These are phyloP conservation scores for Verticillium nubilum DNA, from an alignment of 2,329 filamentous ascomycete species.

Conservation along the genomic window DNA sequence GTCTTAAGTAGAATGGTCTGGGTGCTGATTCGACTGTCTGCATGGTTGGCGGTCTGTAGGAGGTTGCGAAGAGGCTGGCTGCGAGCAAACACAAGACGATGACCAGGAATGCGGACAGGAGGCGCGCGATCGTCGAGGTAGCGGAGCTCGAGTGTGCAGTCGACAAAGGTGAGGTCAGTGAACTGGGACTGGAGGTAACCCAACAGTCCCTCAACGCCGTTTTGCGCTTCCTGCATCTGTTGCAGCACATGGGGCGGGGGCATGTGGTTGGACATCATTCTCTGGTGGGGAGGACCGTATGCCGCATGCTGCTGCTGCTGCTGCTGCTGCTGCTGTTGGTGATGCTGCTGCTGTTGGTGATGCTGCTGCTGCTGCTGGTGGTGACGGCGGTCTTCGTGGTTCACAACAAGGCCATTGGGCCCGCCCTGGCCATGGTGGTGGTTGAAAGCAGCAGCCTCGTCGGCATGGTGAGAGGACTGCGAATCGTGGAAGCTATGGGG, in stretches of 20 bases:
- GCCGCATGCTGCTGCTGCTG: neutral
- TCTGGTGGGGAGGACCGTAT: conserved; percentile 17
- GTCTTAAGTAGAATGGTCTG: conserved; percentile 39
- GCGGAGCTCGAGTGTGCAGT: conserved; percentile 41
- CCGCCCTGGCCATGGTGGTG: conserved; percentile 32
- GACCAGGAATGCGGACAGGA: conserved; percentile 41
- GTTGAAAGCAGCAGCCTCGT: conserved; percentile 35
- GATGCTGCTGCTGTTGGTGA: neutral
- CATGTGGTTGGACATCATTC: conserved; percentile 22
- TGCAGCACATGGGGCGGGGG: conserved; percentile 12
- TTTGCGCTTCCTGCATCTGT: conserved; percentile 1
- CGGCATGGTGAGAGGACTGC: conserved; percentile 46
- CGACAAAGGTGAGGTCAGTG: conserved; percentile 30
- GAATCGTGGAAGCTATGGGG: conserved; percentile 59
- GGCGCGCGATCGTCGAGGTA: conserved; percentile 32
- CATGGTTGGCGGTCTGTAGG: conserved; percentile 11
- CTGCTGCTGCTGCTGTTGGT: neutral
- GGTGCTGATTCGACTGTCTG: conserved; percentile 12
- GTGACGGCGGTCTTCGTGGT: conserved; percentile 22
- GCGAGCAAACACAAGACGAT: conserved; percentile 50
- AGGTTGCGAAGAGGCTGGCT: conserved; percentile 33
- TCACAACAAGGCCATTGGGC: conserved; percentile 27
- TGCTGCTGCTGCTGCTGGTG: conserved; percentile 7
- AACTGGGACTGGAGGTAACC: conserved; percentile 34
- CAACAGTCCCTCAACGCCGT: conserved; percentile 27